Percentiles rank a stretch among this genome's conserved stretches.
Evolutionary conservation across 2,329 filamentous ascomycete genomes (phyloP).

Genomic region (Phoma sp.): DNA sequence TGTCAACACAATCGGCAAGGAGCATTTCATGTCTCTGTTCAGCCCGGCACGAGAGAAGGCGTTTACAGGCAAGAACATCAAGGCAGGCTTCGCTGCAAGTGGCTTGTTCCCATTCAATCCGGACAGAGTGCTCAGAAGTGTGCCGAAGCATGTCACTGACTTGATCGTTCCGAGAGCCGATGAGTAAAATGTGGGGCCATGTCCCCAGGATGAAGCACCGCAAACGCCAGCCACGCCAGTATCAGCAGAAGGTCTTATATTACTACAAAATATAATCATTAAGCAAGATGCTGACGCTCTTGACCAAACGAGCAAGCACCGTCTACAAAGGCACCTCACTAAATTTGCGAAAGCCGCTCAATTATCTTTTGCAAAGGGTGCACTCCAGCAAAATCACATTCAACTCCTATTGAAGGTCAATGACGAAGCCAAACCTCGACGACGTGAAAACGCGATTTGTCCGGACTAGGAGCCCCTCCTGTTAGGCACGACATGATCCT

Average conservation of each 20-base stretch:
- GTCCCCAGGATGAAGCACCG: constrained; percentile 27
- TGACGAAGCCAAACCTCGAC: constrained; percentile 32
- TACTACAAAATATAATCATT: constrained; percentile 25
- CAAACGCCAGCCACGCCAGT: constrained; percentile 40
- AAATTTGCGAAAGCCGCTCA: constrained; percentile 32
- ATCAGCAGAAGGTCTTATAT: constrained; percentile 29
- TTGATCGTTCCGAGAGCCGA: constrained; percentile 18
- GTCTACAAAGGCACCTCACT: constrained; percentile 21
- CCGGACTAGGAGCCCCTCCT: too few species aligned
- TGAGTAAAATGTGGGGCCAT: neutral
- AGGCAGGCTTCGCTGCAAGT: constrained; percentile 25
- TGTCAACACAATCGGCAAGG: constrained; percentile 18
- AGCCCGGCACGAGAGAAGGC: constrained; percentile 25
- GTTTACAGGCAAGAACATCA: constrained; percentile 35
- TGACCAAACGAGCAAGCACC: constrained; percentile 25
- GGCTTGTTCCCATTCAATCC: constrained; percentile 37
- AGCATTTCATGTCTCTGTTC: constrained; percentile 26
- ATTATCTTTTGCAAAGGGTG: constrained; percentile 29
- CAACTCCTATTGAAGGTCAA: constrained; percentile 35
- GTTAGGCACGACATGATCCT: too few species aligned
- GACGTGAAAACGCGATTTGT: too few species aligned
- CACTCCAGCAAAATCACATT: constrained; percentile 38
- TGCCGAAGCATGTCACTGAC: constrained; percentile 28
- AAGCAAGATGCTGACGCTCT: constrained; percentile 23
- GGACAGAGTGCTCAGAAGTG: constrained; percentile 32